These are phyloP conservation scores for Schoenoplectus triqueter DNA, from an alignment of 202 grass and related monocot species.

Conservation along the genomic window DNA sequence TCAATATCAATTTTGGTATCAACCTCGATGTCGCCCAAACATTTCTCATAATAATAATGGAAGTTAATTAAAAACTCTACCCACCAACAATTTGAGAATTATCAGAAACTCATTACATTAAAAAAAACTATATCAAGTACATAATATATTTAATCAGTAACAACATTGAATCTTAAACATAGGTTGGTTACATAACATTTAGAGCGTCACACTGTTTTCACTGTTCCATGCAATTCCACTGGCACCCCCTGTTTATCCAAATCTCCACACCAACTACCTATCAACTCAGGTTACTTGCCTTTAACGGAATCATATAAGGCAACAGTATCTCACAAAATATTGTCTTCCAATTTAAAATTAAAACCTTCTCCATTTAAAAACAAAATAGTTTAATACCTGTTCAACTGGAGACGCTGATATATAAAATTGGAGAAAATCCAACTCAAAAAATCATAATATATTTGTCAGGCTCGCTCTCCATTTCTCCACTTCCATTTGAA, in stretches of 20 bases:
- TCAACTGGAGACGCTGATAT: background rate
- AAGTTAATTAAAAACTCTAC: too few relatives aligned
- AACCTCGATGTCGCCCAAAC: too few relatives aligned
- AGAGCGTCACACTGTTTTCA: background rate
- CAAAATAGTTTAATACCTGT: background rate
- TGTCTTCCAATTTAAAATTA: background rate
- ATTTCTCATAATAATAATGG: too few relatives aligned
- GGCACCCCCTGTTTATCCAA: background rate
- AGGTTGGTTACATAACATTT: too few relatives aligned
- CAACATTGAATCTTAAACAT: too few relatives aligned
- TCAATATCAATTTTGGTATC: too few relatives aligned
- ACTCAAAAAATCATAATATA: slow-evolving; percentile 3
- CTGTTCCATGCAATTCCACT: background rate
- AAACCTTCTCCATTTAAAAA: background rate
- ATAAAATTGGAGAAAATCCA: background rate
- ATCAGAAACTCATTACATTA: too few relatives aligned
- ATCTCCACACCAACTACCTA: background rate
- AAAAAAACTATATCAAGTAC: too few relatives aligned
- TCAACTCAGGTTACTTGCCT: background rate
- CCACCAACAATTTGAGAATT: too few relatives aligned
- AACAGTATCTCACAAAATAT: background rate
- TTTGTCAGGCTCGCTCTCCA: background rate
- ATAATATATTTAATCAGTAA: too few relatives aligned
- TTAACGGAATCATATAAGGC: background rate
- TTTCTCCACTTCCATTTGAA: background rate